Percentiles rank a stretch among this genome's conserved stretches.
Conservation (phyloP, 169 alveolate genomes). For the Plasmodium billcollinsi region DNA sequence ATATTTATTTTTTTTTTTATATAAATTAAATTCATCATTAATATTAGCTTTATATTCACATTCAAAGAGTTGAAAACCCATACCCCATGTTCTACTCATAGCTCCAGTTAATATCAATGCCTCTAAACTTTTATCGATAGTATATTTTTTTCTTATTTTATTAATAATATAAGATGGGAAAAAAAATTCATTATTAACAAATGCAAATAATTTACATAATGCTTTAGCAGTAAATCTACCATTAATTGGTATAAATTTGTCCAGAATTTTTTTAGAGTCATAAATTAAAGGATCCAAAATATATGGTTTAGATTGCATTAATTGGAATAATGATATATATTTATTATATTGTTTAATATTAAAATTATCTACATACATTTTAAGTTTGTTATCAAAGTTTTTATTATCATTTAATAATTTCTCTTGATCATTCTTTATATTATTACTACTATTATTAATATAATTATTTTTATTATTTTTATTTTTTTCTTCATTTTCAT, state of each 20-base stretch:
- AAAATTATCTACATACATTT: constrained; percentile 33
- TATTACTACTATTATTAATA: neutral
- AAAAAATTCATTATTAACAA: constrained; percentile 58
- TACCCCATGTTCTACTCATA: constrained; percentile 80
- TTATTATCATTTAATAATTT: constrained; percentile 9
- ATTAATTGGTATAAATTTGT: constrained; percentile 79
- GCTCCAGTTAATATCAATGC: constrained; percentile 79
- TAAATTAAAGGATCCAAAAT: constrained; percentile 79
- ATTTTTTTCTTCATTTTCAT: neutral
- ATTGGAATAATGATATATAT: constrained; percentile 76
- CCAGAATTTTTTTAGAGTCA: constrained; percentile 79
- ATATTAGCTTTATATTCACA: constrained; percentile 69
- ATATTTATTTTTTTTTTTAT: neutral
- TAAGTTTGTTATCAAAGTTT: constrained; percentile 33
- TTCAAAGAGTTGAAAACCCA: constrained; percentile 81
- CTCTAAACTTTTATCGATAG: constrained; percentile 77
- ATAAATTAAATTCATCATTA: constrained; percentile 52
- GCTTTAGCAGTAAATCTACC: constrained; percentile 80
- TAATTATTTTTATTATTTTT: constrained; percentile 5
- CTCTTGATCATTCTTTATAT: neutral
- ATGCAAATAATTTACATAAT: constrained; percentile 74
- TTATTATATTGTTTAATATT: constrained; percentile 47
- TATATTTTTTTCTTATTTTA: constrained; percentile 44
- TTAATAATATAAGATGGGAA: constrained; percentile 67
- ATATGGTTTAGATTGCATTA: constrained; percentile 75